Conservation (phyloP, 495 filamentous ascomycete genomes). For the Penicillium coffeae region DNA sequence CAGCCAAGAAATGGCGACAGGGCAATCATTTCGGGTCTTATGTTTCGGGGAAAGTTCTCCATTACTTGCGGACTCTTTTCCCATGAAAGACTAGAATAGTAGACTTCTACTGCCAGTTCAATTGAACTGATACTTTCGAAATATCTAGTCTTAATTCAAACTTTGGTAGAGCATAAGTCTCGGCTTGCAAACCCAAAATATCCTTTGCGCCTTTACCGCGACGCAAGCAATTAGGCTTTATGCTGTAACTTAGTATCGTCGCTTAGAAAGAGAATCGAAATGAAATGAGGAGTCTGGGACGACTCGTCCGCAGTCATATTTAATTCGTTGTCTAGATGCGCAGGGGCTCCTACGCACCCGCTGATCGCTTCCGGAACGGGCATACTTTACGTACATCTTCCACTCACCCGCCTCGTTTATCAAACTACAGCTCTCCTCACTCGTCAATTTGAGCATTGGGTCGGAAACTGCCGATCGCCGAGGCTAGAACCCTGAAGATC, state of each 20-base stretch:
- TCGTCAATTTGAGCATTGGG: not conserved
- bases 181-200: too few relatives aligned
- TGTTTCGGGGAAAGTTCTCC: too few relatives aligned
- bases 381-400: not conserved
- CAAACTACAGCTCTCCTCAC: not conserved
- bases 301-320: too few relatives aligned
- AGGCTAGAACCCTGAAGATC: conserved; percentile 3
- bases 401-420: not conserved
- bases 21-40: too few relatives aligned
- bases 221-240: not conserved
- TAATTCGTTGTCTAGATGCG: not conserved
- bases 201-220: not conserved
- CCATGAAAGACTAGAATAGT: too few relatives aligned
- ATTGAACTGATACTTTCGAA: too few relatives aligned
- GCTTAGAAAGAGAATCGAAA: not conserved
- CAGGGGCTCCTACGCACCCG: not conserved
- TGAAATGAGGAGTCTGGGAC: not conserved
- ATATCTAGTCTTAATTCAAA: too few relatives aligned
- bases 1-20: too few relatives aligned
- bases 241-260: not conserved
- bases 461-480: conserved; percentile 23
- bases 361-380: not conserved
- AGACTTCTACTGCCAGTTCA: too few relatives aligned
- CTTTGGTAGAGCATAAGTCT: too few relatives aligned
- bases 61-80: too few relatives aligned